These are phyloP conservation scores for Talaromyces trachyspermus DNA, from an alignment of 495 filamentous ascomycete genomes.

Conservation along the genomic window DNA sequence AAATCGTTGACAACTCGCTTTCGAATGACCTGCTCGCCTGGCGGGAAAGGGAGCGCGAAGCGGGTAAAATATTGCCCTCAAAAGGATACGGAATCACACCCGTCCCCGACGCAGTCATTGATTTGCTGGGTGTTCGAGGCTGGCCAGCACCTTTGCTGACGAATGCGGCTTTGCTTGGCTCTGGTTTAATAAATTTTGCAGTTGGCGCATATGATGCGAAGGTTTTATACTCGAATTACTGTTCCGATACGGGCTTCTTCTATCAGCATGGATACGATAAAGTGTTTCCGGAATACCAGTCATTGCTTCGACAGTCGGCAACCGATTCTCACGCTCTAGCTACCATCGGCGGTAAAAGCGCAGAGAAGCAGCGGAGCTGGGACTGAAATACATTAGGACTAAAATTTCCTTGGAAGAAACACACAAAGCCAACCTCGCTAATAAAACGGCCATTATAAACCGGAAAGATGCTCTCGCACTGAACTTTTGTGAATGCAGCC, in stretches of 20 bases:
- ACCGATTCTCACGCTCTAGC: constrained; percentile 14
- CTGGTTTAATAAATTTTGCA: constrained; percentile 15
- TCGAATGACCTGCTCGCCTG: constrained; percentile 16
- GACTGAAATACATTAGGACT: constrained; percentile 18
- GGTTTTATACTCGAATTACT: constrained; percentile 23
- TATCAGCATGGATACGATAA: constrained; percentile 26
- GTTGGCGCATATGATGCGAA: constrained; percentile 20
- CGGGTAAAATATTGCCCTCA: constrained; percentile 16
- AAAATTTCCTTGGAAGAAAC: constrained; percentile 20
- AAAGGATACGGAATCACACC: constrained; percentile 18
- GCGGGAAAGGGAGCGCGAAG: constrained; percentile 14
- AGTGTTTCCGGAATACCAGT: constrained; percentile 21
- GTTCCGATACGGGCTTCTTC: constrained; percentile 23
- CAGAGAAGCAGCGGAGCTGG: constrained; percentile 13
- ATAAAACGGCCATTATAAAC: constrained; percentile 14
- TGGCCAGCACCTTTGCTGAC: constrained; percentile 22
- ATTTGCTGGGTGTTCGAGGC: constrained; percentile 9
- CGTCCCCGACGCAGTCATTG: constrained; percentile 13
- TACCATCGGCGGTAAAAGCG: constrained; percentile 18
- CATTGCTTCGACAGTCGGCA: constrained; percentile 11
- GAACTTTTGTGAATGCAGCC: constrained; percentile 21
- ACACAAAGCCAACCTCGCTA: constrained; percentile 12
- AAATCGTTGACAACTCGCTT: constrained; percentile 2
- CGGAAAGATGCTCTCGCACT: constrained; percentile 18
- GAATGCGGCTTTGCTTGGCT: constrained; percentile 22